Evolutionary conservation across 345 rosid genomes (phyloP).

Genomic region (Eucalyptus grandis): DNA sequence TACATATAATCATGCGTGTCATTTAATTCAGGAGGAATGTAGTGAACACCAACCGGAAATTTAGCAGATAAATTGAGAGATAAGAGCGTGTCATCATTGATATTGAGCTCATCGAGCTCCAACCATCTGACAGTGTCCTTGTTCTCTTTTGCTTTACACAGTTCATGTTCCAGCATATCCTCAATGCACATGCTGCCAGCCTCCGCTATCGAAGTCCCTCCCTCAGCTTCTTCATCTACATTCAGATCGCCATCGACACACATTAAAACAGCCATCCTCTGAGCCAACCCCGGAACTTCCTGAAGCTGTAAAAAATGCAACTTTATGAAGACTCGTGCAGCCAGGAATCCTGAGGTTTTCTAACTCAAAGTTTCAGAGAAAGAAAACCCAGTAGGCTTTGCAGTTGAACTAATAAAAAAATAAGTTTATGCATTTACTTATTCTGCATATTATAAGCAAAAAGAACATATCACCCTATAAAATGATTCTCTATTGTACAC

Average conservation of each 20-base stretch:
- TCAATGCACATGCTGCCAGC: slow-evolving; percentile 17
- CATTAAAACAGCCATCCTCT: slow-evolving; percentile 91
- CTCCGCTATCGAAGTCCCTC: slow-evolving; percentile 1
- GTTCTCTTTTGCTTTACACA: slow-evolving; percentile 28
- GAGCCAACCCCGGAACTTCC: slow-evolving; percentile 82
- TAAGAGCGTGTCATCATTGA: slow-evolving; percentile 42
- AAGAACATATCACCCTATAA: not conserved
- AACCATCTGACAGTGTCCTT: slow-evolving; percentile 54
- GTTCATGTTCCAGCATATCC: slow-evolving; percentile 40
- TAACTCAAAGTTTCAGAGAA: not conserved
- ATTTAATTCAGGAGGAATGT: not conserved
- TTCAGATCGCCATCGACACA: slow-evolving; percentile 47
- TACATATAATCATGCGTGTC: not conserved
- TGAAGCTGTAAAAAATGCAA: slow-evolving; percentile 38
- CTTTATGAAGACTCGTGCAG: not conserved
- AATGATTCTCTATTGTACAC: not conserved
- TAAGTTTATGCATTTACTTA: not conserved
- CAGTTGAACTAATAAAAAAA: not conserved
- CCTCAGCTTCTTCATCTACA: slow-evolving; percentile 15
- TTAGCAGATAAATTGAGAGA: slow-evolving; percentile 46
- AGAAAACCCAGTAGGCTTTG: not conserved
- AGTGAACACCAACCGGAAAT: slow-evolving; percentile 40
- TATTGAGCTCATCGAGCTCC: slow-evolving; percentile 73
- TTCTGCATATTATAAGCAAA: not conserved
- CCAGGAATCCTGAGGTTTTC: not conserved